Base-by-base conservation (phyloP, 2,329 filamentous ascomycete genomes). In the Coniochaeta prunicola region DNA sequence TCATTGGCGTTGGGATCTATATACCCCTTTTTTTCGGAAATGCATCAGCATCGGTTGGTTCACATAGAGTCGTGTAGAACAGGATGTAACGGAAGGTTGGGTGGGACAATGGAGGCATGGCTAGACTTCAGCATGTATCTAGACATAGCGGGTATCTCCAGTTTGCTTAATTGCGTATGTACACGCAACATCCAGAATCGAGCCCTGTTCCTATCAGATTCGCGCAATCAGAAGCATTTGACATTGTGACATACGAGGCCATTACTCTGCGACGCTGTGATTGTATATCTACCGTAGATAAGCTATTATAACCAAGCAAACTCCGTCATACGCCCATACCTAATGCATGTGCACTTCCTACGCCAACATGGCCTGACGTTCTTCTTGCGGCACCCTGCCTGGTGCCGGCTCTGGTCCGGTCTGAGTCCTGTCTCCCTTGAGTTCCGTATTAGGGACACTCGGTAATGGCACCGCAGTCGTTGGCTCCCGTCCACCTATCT, bases 401-500 rank as follows among this genome's bases (percentile, higher is more conserved):
- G 59, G 61, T 55, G 60, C 57, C 57, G 55, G 36, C 54, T 57
- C 57, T 8, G 50, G 28, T 10, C 31, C 30, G 9, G 36, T 36
- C 15, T 63, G 63, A 17, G 59, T 57, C 30, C 30, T 34, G 7
- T 58, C 58, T 3, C 45, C 21, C 10, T 30, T 28, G 7, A 60
- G 59, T 40, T 62, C 57, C 24, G 65, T 69, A 26, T 66, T 58
- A 3, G 70, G 70, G 7, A 67, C 69, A 54, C 59, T 67, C 24
- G 69, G 69, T 53, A 70, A 57, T 36, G 59, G 59, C 36, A 38
- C 57, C 50, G 34, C 15, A 42, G 31, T 17, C 19, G 40, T 34
- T 15, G n/a, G 34, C 9, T 48, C 57, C 30, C 21, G 17, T 21
- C 56, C 48, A 5, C 71, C 70, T 28, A 76, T 58, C 65, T 92